A percentile compares a stretch with the other conserved stretches of the same genome.
phyloP scores from a whole-genome alignment of 495 filamentous ascomycete species.

The Aspergillus ostianus region DNA sequence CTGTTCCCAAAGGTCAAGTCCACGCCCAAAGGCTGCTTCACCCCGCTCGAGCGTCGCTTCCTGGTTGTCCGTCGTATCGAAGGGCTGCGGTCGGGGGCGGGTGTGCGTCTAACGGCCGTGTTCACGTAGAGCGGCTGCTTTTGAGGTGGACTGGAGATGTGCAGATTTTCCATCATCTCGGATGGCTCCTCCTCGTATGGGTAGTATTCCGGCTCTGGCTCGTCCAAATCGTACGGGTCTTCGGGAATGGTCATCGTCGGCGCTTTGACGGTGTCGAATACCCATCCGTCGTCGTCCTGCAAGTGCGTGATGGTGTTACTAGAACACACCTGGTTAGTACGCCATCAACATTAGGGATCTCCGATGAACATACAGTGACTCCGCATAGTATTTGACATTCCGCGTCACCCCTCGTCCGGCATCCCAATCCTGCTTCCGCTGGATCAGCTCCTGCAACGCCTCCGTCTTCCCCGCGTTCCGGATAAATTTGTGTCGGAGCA shows the following conservation, averaged over 20 bases:
- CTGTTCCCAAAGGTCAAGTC: conserved; percentile 90
- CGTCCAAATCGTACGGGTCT: conserved; percentile 35
- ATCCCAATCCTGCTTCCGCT: conserved; percentile 77
- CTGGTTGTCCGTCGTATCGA: conserved; percentile 42
- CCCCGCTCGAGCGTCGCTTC: conserved; percentile 51
- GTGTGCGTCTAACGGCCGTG: conserved; percentile 52
- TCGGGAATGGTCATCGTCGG: conserved; percentile 46
- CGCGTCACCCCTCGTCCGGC: conserved; percentile 57
- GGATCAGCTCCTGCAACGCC: conserved; percentile 80
- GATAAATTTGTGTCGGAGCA: conserved; percentile 90
- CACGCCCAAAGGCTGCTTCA: conserved; percentile 75
- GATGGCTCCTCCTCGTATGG: conserved; percentile 35
- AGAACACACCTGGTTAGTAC: conserved; percentile 16
- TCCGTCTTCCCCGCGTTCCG: conserved; percentile 80
- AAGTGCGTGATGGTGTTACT: conserved; percentile 58
- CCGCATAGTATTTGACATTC: conserved; percentile 82
- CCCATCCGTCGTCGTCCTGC: conserved; percentile 84
- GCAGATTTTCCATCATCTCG: conserved; percentile 41
- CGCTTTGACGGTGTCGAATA: conserved; percentile 94
- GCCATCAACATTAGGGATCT: background rate
- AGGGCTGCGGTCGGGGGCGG: conserved; percentile 44
- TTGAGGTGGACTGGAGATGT: conserved; percentile 37
- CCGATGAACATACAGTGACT: conserved; percentile 62
- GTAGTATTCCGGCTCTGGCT: conserved; percentile 28
- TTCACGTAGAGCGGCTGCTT: conserved; percentile 40